Evolutionary conservation across 139 green algal genomes (phyloP).

Genomic region (Chlamydomonas sphaeroides): DNA sequence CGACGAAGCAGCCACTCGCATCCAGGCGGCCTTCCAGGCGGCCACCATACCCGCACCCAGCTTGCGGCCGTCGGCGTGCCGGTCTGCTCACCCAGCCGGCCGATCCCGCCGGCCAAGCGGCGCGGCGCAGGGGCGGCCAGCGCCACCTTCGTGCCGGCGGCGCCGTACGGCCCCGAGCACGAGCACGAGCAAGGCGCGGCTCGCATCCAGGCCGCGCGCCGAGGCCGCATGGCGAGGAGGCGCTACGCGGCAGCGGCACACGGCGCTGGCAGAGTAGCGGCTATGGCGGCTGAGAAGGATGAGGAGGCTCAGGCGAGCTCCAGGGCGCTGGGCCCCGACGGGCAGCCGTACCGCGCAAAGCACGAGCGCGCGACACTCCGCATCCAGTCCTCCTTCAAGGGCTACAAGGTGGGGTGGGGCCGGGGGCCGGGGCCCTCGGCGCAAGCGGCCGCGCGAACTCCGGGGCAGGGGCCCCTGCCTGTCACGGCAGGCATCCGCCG

Average conservation of each 20-base stretch:
- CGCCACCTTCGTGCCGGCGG: too few species aligned
- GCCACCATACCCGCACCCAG: background rate
- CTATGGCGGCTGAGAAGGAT: too few species aligned
- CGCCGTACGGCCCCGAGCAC: background rate
- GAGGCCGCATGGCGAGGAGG: background rate
- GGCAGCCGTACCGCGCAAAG: background rate
- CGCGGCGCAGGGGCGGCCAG: too few species aligned
- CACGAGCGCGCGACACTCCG: background rate
- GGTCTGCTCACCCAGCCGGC: background rate
- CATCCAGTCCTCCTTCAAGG: constrained; percentile 10
- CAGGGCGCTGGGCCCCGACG: too few species aligned
- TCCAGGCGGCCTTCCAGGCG: constrained; percentile 29
- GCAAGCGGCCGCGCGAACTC: too few species aligned
- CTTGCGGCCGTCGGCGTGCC: background rate
- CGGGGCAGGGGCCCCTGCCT: too few species aligned
- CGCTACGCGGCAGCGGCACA: too few species aligned
- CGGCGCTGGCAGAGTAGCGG: background rate
- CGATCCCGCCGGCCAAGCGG: background rate
- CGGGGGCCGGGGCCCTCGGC: too few species aligned
- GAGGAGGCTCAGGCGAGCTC: too few species aligned
- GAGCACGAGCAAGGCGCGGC: background rate
- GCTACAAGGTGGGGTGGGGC: background rate
- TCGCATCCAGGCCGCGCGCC: constrained; percentile 15
- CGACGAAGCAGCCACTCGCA: background rate
- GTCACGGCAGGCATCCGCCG: too few species aligned